phyloP scores from a whole-genome alignment of 139 green algal genomes.

The Chlamydomonas urium region DNA sequence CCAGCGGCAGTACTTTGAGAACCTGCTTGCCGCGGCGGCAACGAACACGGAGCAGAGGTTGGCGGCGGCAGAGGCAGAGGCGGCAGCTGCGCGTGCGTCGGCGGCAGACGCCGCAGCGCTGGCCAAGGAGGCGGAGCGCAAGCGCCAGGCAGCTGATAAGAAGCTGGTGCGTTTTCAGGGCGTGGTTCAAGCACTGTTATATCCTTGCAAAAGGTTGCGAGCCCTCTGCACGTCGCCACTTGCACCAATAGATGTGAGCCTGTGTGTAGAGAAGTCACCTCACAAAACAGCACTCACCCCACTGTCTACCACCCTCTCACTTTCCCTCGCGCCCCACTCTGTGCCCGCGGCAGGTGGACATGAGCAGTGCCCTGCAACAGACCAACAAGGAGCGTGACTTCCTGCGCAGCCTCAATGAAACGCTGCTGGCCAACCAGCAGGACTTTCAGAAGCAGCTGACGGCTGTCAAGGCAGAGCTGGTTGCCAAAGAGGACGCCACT shows the following conservation, averaged over 20 bases:
- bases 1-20: slow-evolving; percentile 85
- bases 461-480: slow-evolving; percentile 26
- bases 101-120: background rate
- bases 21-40: background rate
- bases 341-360: slow-evolving; percentile 44
- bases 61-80: slow-evolving; percentile 21
- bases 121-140: slow-evolving; percentile 37
- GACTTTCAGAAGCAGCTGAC: slow-evolving; percentile 37
- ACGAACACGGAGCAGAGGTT: slow-evolving; percentile 17
- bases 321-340: background rate
- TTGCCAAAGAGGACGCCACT: slow-evolving; percentile 41
- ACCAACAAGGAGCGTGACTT: slow-evolving; percentile 66
- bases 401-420: slow-evolving; percentile 68
- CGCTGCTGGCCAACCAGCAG: slow-evolving; percentile 59
- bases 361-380: slow-evolving; percentile 23
- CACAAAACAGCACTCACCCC: too few relatives aligned
- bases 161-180: slow-evolving; percentile 58
- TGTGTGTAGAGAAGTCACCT: too few relatives aligned
- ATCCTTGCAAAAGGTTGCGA: too few relatives aligned
- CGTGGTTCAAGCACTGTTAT: too few relatives aligned
- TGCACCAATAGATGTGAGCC: too few relatives aligned
- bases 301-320: too few relatives aligned
- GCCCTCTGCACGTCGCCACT: too few relatives aligned
- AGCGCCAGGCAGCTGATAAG: slow-evolving; percentile 43
- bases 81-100: slow-evolving; percentile 15